Evolutionary conservation across 2,329 filamentous ascomycete species (phyloP).

Genomic region (Myriosclerotinia scirpicola): DNA sequence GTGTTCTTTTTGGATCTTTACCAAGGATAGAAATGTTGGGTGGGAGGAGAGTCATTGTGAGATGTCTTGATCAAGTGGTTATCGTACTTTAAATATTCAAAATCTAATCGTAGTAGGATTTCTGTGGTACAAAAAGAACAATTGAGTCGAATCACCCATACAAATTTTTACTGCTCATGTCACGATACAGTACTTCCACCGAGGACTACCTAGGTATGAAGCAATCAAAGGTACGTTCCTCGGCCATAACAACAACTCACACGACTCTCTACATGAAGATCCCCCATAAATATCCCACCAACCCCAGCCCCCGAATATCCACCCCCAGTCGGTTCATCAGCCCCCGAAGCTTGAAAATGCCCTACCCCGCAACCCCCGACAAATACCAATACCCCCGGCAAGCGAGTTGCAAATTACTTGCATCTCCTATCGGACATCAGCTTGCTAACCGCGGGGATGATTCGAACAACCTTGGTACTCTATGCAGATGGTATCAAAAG

Average conservation of each 20-base stretch:
- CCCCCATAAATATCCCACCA: constrained; percentile 7
- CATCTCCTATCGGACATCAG: neutral
- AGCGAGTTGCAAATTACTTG: neutral
- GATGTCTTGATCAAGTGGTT: neutral
- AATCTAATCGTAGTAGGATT: neutral
- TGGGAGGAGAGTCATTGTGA: constrained; percentile 20
- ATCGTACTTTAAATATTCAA: neutral
- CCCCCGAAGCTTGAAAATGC: constrained; percentile 1
- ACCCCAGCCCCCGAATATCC: neutral
- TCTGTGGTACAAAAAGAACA: neutral
- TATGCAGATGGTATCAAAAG: neutral
- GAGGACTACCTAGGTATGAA: neutral
- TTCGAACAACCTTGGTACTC: neutral
- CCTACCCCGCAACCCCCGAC: constrained; percentile 11
- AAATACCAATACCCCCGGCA: constrained; percentile 2
- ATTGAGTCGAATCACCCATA: neutral
- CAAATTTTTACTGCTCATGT: neutral
- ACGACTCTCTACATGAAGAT: neutral
- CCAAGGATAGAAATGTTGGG: constrained; percentile 31
- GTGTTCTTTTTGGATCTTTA: constrained; percentile 28
- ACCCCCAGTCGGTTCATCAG: constrained; percentile 3
- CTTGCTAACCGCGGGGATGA: neutral
- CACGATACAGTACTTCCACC: neutral
- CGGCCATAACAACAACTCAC: neutral
- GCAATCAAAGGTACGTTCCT: neutral